Conservation (phyloP, 225 moss, liverwort and hornwort genomes). For the Marchantia polymorpha region DNA sequence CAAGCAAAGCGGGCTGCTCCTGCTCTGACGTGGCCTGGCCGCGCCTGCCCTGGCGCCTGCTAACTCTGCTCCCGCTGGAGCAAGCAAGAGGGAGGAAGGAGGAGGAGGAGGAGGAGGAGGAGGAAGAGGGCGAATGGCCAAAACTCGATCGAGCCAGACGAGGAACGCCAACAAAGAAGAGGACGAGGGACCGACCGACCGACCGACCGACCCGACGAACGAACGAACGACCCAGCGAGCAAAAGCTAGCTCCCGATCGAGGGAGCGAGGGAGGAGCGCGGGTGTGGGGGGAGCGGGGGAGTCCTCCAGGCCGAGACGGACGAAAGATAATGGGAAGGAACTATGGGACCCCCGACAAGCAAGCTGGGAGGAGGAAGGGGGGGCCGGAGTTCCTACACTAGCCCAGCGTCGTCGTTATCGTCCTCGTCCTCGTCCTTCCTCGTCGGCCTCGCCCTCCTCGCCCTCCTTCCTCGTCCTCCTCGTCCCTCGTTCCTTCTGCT, state of each 20-base stretch:
- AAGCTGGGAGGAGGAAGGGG: too few relatives aligned
- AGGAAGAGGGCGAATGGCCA: background rate
- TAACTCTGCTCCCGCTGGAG: background rate
- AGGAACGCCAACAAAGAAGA: background rate
- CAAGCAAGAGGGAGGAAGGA: background rate
- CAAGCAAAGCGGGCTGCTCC: background rate
- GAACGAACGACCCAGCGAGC: background rate
- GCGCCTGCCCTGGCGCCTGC: background rate
- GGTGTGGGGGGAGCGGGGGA: background rate
- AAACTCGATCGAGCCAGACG: background rate
- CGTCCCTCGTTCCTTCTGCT: background rate
- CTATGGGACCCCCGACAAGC: background rate
- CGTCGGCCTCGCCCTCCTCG: background rate
- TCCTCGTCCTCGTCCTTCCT: conserved; percentile 28
- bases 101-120: background rate
- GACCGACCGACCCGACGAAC: too few relatives aligned
- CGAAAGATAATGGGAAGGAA: background rate
- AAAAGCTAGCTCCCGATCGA: background rate
- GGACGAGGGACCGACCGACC: background rate
- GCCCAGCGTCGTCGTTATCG: conserved; percentile 10
- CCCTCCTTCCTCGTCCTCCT: background rate
- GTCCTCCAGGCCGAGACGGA: background rate
- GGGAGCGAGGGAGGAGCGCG: background rate
- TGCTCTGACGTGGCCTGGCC: background rate
- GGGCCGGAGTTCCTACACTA: background rate